Evolutionary conservation across 306 rosid genomes (phyloP).

Genomic region (Cucumis cinereus): DNA sequence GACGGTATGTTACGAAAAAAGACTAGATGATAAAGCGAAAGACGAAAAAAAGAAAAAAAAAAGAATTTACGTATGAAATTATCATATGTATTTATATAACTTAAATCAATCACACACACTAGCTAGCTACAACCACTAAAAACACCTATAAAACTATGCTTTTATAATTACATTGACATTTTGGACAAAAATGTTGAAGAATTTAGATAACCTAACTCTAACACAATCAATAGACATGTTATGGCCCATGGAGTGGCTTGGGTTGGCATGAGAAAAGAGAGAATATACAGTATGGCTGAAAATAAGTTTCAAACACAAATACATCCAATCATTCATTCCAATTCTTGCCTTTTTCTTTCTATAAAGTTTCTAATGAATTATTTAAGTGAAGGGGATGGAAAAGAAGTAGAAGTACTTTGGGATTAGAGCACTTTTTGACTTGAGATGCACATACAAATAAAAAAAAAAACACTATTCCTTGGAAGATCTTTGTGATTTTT

Average conservation of each 20-base stretch:
- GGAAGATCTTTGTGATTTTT: not conserved
- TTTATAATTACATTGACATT: not conserved
- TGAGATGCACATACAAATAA: not conserved
- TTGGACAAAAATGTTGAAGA: not conserved
- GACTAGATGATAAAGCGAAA: not conserved
- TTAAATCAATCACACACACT: not conserved
- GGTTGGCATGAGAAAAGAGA: not conserved
- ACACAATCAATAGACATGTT: not conserved
- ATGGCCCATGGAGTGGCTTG: not conserved
- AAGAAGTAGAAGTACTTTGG: conserved; percentile 1
- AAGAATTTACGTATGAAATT: not conserved
- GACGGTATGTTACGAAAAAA: not conserved
- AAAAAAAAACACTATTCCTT: not conserved
- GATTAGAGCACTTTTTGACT: not conserved
- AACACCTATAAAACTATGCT: not conserved
- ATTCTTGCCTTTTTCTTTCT: not conserved
- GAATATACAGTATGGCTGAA: not conserved
- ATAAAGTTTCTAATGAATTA: not conserved
- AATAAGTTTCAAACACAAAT: not conserved
- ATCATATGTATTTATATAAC: not conserved
- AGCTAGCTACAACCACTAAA: not conserved
- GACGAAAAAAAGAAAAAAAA: not conserved
- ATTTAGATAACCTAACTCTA: not conserved
- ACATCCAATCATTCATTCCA: not conserved
- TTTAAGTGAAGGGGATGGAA: not conserved